phyloP scores from a whole-genome alignment of 1,284 basidiomycete species.

The Hypsizygus ulmarius region DNA sequence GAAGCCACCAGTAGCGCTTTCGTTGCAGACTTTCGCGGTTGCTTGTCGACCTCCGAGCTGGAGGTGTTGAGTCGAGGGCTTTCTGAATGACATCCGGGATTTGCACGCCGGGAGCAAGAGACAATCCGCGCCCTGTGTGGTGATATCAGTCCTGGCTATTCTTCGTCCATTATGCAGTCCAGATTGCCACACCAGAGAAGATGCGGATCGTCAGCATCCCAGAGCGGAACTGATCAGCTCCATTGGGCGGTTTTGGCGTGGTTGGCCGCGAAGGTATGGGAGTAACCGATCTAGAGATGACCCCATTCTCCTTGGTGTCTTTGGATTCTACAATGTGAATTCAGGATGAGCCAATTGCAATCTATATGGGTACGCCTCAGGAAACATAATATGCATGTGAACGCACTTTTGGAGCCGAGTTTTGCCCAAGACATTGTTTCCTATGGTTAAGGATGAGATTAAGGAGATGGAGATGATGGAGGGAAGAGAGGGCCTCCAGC shows the following conservation, averaged over 20 bases:
- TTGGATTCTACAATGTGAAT: constrained; percentile 48
- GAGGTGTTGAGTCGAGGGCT: constrained; percentile 62
- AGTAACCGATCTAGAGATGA: constrained; percentile 68
- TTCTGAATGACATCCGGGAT: constrained; percentile 87
- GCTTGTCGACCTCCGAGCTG: constrained; percentile 53
- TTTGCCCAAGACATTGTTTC: constrained; percentile 31
- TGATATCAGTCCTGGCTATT: constrained; percentile 1
- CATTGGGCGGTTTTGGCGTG: constrained; percentile 63
- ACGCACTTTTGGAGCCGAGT: constrained; percentile 37
- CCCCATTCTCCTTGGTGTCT: constrained; percentile 64
- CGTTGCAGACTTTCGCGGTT: constrained; percentile 88
- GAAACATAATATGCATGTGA: constrained; percentile 2
- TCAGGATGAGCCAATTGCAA: constrained; percentile 6
- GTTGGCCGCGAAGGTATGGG: constrained; percentile 70
- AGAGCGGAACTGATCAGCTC: constrained; percentile 64
- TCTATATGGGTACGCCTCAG: not conserved
- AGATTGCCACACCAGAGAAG: constrained; percentile 62
- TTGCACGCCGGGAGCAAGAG: constrained; percentile 68
- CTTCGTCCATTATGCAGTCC: not conserved
- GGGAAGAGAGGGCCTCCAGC: constrained; percentile 21
- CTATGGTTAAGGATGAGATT: constrained; percentile 28
- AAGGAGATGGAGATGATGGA: constrained; percentile 23
- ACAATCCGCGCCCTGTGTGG: constrained; percentile 64
- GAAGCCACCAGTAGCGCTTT: constrained; percentile 93
- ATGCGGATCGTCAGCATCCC: constrained; percentile 87